These are phyloP conservation scores for Pyrenula massariospora DNA, from an alignment of 495 filamentous ascomycete genomes.

Conservation along the genomic window DNA sequence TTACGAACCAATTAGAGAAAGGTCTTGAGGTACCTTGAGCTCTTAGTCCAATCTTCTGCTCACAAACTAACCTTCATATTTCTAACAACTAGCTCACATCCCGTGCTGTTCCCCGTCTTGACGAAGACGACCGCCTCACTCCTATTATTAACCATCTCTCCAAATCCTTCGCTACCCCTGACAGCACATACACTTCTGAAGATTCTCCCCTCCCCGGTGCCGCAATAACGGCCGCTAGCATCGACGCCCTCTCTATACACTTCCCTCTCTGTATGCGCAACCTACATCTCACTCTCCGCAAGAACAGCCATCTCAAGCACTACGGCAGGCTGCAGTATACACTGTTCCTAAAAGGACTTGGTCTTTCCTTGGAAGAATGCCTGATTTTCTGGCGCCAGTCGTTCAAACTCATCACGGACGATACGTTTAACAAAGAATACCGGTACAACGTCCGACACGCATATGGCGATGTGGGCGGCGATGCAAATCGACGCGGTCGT, in stretches of 20 bases:
- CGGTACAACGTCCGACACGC: slow-evolving; percentile 89
- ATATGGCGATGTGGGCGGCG: slow-evolving; percentile 93
- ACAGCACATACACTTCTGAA: slow-evolving; percentile 57
- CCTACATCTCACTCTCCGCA: slow-evolving; percentile 70
- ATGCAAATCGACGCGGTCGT: slow-evolving; percentile 68
- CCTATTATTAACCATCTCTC: slow-evolving; percentile 89
- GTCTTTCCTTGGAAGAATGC: slow-evolving; percentile 79
- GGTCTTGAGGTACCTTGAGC: slow-evolving; percentile 56
- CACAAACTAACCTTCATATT: not conserved
- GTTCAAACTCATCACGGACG: slow-evolving; percentile 78
- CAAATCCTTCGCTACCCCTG: slow-evolving; percentile 84
- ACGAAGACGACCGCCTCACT: slow-evolving; percentile 91
- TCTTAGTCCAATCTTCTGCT: not conserved
- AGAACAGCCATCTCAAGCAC: slow-evolving; percentile 84
- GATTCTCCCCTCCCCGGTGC: slow-evolving; percentile 49
- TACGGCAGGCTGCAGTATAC: slow-evolving; percentile 91
- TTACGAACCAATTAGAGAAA: slow-evolving; percentile 62
- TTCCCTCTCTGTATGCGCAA: slow-evolving; percentile 95
- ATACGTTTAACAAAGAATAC: slow-evolving; percentile 90
- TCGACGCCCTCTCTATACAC: slow-evolving; percentile 72
- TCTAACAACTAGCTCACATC: slow-evolving; percentile 56
- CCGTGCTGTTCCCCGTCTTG: slow-evolving; percentile 78
- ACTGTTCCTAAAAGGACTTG: slow-evolving; percentile 95
- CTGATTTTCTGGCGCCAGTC: slow-evolving; percentile 85
- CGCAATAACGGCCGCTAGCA: slow-evolving; percentile 63